Percentiles rank a stretch among this genome's conserved stretches.
phyloP scores from a whole-genome alignment of 2,329 filamentous ascomycete species.

The Aspergillus sp. region DNA sequence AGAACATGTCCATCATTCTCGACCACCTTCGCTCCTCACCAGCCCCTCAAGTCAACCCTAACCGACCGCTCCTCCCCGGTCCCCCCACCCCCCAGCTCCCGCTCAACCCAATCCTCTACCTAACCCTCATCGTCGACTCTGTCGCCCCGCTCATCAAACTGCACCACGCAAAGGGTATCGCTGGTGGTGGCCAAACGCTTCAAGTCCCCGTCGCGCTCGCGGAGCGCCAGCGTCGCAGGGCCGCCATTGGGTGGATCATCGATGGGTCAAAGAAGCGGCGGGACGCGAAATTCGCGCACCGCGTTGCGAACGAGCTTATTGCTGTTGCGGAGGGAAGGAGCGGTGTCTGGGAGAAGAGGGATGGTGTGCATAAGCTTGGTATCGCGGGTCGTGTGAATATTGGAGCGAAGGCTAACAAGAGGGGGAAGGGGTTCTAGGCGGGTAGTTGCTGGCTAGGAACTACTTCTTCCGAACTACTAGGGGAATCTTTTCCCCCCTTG shows the following conservation, averaged over 20 bases:
- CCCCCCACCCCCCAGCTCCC: constrained; percentile 79
- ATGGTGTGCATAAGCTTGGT: constrained; percentile 74
- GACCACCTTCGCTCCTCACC: constrained; percentile 80
- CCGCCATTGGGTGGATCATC: constrained; percentile 86
- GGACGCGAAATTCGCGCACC: constrained; percentile 70
- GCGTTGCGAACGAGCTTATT: constrained; percentile 83
- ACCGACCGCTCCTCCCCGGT: constrained; percentile 61
- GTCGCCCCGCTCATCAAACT: constrained; percentile 86
- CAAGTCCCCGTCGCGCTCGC: constrained; percentile 78
- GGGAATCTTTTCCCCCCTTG: too few species aligned
- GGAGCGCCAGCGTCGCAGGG: constrained; percentile 71
- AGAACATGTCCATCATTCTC: constrained; percentile 85
- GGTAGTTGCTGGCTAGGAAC: too few species aligned
- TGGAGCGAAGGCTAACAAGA: background rate
- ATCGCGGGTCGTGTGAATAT: constrained; percentile 74
- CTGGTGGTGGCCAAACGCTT: constrained; percentile 80
- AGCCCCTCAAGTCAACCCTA: constrained; percentile 71
- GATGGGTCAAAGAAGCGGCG: constrained; percentile 77
- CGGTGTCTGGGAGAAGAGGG: constrained; percentile 78
- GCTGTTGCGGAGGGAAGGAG: constrained; percentile 85
- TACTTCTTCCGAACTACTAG: background rate
- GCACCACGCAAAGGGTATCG: constrained; percentile 70
- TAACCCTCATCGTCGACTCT: constrained; percentile 87
- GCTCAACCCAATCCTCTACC: constrained; percentile 84
- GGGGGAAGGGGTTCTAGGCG: background rate